Evolutionary conservation across 2,329 filamentous ascomycete genomes (phyloP).

Genomic region (Pyrenochaeta sp.): DNA sequence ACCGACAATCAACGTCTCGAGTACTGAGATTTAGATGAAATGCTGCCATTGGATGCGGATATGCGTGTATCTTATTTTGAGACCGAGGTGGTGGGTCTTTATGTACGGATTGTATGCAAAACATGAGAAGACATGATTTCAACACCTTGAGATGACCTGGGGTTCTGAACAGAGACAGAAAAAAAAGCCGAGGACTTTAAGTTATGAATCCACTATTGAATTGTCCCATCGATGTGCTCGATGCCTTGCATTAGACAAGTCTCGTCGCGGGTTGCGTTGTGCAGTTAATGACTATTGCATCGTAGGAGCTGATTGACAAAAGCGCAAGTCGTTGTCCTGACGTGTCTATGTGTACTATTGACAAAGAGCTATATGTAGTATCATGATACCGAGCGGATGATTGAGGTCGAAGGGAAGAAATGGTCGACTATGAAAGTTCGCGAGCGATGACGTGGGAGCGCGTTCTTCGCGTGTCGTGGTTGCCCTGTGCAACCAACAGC

Average conservation of each 20-base stretch:
- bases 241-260: background rate
- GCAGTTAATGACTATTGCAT: background rate
- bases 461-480: slow-evolving; percentile 16
- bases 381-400: background rate
- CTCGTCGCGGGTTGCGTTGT: background rate
- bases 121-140: too few relatives aligned
- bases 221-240: background rate
- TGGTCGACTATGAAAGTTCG: background rate
- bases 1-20: too few relatives aligned
- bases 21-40: too few relatives aligned
- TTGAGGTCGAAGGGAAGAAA: background rate
- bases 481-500: slow-evolving; percentile 19
- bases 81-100: too few relatives aligned
- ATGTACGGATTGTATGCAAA: too few relatives aligned
- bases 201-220: background rate
- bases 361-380: background rate
- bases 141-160: background rate
- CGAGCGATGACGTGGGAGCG: slow-evolving; percentile 15
- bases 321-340: too few relatives aligned
- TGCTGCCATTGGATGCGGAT: too few relatives aligned
- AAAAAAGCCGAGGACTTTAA: background rate
- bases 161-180: background rate
- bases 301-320: too few relatives aligned
- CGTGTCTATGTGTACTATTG: too few relatives aligned
- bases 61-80: too few relatives aligned